Evolutionary conservation across 2,329 filamentous ascomycete species (phyloP), one percentile per base, ranked within the genome.

Genomic region (Nakataea oryzae): DNA sequence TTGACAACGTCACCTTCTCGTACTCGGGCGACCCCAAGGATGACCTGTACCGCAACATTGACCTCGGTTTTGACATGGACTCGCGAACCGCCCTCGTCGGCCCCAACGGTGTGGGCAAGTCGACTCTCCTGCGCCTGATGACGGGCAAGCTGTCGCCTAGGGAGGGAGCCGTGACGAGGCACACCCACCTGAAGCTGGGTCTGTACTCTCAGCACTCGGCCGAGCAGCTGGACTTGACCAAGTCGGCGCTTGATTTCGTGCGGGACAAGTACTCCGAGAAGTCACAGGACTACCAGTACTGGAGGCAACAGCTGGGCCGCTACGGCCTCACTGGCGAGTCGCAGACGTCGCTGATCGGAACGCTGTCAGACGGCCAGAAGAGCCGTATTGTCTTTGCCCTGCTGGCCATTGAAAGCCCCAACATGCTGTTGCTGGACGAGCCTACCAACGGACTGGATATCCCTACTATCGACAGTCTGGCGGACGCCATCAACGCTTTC

Each of bases 371-470:
- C 74, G 95, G 95, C 62, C 95, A 99, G 79, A 96, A 96, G 86
- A 93, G 88, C 72, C 90, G 96, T 84, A 97, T 99, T 72, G 95
- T 99, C 55, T 99, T 99, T 74, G 95, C 95, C 54, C 82, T 99
- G 69, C 81, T 99, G 67, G 95, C 95, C 67, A 97, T 99, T 68
- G 95, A 99, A 70, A 81, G 87, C 30, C 95, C 95, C 69, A 99
- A 99, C 84, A 99, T 99, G 95, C 79, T 99, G 70, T 78, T 99
- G 69, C 86, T 99, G 62, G 95, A 99, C 80, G 95, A 99, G 81
- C 96, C 95, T 76, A 99, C 95, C 74, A 99, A 99, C 87, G 95
- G 95, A 85, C 82, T 99, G 66, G 95, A 99, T 83, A 99, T 99
- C 67, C 93, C 95, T 32, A 97, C 95, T 61, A 99, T 99, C 72